Conservation (phyloP, 2,329 filamentous ascomycete species). For the Paracorniculantispora psalliotae region DNA sequence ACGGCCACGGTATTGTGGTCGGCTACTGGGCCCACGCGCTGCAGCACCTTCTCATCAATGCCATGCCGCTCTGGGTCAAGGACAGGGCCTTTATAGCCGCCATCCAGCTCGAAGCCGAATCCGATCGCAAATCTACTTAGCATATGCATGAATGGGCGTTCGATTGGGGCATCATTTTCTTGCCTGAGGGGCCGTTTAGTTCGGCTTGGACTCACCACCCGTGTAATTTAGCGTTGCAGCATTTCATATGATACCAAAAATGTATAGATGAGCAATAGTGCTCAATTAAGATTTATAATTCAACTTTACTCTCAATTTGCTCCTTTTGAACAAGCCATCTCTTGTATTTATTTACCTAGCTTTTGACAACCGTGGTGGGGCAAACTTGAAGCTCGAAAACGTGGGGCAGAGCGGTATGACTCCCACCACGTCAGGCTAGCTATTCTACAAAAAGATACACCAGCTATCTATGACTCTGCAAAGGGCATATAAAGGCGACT, state of each 20-base stretch:
- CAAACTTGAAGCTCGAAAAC: background rate
- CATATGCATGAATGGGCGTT: background rate
- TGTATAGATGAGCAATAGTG: background rate
- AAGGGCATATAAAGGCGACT: background rate
- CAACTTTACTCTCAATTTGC: background rate
- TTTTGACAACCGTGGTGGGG: background rate
- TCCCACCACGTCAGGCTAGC: background rate
- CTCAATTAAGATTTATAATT: background rate
- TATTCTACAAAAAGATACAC: background rate
- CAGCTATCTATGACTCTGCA: background rate
- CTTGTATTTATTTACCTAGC: background rate
- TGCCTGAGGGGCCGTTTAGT: background rate
- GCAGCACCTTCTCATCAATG: slow-evolving; percentile 11
- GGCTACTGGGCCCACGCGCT: slow-evolving; percentile 19
- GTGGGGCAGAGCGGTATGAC: slow-evolving; percentile 12
- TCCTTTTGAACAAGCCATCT: background rate
- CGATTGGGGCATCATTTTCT: background rate
- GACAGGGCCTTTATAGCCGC: slow-evolving; percentile 11
- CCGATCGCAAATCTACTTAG: slow-evolving; percentile 2
- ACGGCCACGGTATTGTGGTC: slow-evolving; percentile 15
- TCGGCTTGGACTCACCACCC: background rate
- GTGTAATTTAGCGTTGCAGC: slow-evolving; percentile 1
- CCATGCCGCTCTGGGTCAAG: slow-evolving; percentile 12
- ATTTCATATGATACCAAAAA: slow-evolving; percentile 10
- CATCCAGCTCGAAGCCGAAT: slow-evolving; percentile 2